phyloP scores from a whole-genome alignment of 495 filamentous ascomycete species.

The Astrothelium subdiscretum region DNA sequence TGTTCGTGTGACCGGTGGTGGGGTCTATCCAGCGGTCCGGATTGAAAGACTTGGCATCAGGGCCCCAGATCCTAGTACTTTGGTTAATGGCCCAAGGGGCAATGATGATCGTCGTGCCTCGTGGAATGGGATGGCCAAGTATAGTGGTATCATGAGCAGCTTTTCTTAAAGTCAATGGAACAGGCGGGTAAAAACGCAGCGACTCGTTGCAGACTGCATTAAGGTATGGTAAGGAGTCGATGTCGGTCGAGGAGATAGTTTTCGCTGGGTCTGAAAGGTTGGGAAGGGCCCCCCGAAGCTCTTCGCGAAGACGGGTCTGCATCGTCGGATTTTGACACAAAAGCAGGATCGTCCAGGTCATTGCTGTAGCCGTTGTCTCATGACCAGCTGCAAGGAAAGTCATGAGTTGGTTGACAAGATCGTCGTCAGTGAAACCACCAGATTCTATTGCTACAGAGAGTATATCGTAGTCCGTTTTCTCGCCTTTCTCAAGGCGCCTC shows the following conservation, averaged over 20 bases:
- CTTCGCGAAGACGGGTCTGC: slow-evolving; percentile 47
- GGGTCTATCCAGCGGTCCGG: slow-evolving; percentile 25
- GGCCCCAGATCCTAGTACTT: slow-evolving; percentile 21
- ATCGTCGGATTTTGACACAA: slow-evolving; percentile 46
- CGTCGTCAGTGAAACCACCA: slow-evolving; percentile 65
- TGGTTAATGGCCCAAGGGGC: slow-evolving; percentile 32
- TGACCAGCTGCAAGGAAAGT: slow-evolving; percentile 90
- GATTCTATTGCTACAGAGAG: slow-evolving; percentile 70
- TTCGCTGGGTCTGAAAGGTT: slow-evolving; percentile 30
- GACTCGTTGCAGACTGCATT: slow-evolving; percentile 52
- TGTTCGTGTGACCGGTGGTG: slow-evolving; percentile 20
- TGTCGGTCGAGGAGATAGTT: slow-evolving; percentile 35
- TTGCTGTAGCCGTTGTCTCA: slow-evolving; percentile 55
- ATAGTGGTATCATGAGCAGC: slow-evolving; percentile 54
- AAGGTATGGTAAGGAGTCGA: slow-evolving; percentile 49
- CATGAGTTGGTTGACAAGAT: slow-evolving; percentile 85
- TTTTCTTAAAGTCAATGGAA: slow-evolving; percentile 51
- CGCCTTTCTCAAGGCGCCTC: slow-evolving; percentile 42
- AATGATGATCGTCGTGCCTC: slow-evolving; percentile 38
- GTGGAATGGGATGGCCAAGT: slow-evolving; percentile 40
- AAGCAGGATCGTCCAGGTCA: slow-evolving; percentile 50
- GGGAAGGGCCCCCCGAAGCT: slow-evolving; percentile 53
- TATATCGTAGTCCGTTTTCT: slow-evolving; percentile 54
- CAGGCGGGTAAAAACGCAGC: slow-evolving; percentile 45
- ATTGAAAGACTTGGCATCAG: slow-evolving; percentile 25